Base-by-base conservation (phyloP, 2,329 filamentous ascomycete genomes). In the Ceratocystis harringtonii region DNA sequence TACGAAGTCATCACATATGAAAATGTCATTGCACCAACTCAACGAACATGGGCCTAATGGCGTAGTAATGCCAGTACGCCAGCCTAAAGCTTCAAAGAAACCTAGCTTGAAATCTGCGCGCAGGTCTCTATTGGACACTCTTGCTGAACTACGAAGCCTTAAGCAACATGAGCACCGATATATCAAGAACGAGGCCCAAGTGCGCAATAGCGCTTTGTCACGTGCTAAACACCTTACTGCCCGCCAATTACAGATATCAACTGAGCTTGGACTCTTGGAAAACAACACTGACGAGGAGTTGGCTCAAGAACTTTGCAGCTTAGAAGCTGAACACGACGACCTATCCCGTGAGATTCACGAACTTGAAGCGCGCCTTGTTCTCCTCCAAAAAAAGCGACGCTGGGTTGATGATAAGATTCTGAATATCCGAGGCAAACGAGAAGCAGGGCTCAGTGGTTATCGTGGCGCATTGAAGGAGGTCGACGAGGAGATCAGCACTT, bases 381-480 rank as follows among this genome's bases (percentile, higher is more conserved):
- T 79, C 2, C 78, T 90, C 75, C 83, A 83, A 70, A 80, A 78
- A 60, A 78, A 81, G 32, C 83, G 84, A 69, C 76, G 79, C n/a
- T 80, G 79, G 71, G 73, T 91, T 0, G 75, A 81, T 68, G 79
- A 79, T 2, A 79, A 83, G 70, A 82, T 89, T 58, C 78, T 81
- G 5, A 83, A 86, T 65, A 79, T 84, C 1, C 80, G 80, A 68
- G 90, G 86, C 69, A 79, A 80, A 64, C 78, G 86, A 45, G 87
- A 90, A 72, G 85, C 87, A 1, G 84, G 84, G n/a, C 73, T 90
- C 15, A 88, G 86, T 65, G 86, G 86, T 0, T 91, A 90, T 72
- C 82, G 80, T 22, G 82, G 85, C 1, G 86, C 86, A 3, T 74
- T 90, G 44, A 81, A 78, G 65, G 81, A 89, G 64, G 79, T 89